Conservation (phyloP, 306 rosid genomes). For the Malus sieversii region DNA sequence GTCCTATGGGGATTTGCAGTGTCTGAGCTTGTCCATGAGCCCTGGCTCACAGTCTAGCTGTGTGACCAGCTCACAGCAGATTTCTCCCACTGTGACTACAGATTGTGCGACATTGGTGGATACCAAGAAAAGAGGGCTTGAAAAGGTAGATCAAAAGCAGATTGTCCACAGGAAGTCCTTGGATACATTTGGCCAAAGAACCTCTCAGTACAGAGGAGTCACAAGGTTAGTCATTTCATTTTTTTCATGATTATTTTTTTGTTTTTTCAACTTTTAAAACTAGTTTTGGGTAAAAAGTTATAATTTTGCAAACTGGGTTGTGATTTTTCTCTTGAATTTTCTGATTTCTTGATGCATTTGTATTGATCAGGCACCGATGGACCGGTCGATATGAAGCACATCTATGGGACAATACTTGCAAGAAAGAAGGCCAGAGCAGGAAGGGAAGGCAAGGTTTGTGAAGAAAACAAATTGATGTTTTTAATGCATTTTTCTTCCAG, state of each 20-base stretch:
- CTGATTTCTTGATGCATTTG: constrained; percentile 17
- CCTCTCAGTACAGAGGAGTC: constrained; percentile 87
- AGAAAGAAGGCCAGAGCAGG: constrained; percentile 93
- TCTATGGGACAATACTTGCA: constrained; percentile 91
- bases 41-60: constrained; percentile 83
- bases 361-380: constrained; percentile 73
- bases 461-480: constrained; percentile 9
- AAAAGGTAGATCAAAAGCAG: constrained; percentile 55
- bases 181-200: constrained; percentile 89
- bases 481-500: not conserved
- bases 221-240: constrained; percentile 49
- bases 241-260: not conserved
- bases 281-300: not conserved
- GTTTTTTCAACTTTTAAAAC: too few species aligned
- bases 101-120: constrained; percentile 52
- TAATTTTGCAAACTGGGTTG: not conserved
- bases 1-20: constrained; percentile 59
- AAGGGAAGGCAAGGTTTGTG: constrained; percentile 92
- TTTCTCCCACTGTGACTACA: constrained; percentile 31
- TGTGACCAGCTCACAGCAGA: constrained; percentile 50
- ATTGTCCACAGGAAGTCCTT: constrained; percentile 81
- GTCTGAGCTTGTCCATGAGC: constrained; percentile 74
- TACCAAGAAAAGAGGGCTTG: constrained; percentile 68
- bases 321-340: not conserved
- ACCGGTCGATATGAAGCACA: constrained; percentile 96